phyloP scores from a whole-genome alignment of 495 filamentous ascomycete species.

The Thozetella sp. region DNA sequence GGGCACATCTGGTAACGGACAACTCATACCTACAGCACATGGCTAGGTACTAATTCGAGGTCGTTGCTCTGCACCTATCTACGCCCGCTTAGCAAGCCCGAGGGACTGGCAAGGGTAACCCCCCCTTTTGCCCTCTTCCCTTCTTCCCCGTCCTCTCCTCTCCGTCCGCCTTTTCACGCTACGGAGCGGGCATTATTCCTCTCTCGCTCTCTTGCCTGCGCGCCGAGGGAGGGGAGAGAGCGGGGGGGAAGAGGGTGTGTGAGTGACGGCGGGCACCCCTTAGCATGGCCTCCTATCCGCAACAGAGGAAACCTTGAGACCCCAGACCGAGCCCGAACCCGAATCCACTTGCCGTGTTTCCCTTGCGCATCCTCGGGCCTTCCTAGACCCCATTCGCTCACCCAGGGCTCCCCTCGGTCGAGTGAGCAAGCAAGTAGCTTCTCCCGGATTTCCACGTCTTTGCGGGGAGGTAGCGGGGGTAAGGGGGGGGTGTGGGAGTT shows the following conservation, averaged over 20 bases:
- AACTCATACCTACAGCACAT: neutral
- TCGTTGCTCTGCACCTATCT: no score
- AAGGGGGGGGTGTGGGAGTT: no score
- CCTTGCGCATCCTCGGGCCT: neutral
- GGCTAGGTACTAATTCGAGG: no score
- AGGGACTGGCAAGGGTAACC: no score
- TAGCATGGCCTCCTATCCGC: neutral
- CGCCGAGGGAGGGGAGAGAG: no score
- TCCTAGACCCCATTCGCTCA: neutral
- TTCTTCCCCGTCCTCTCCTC: no score
- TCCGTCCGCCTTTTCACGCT: no score
- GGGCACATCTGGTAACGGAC: neutral
- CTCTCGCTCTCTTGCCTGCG: no score
- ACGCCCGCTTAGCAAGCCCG: no score
- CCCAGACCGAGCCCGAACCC: neutral
- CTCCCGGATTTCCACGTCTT: slow-evolving; percentile 1
- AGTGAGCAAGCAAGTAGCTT: neutral
- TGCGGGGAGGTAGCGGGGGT: no score
- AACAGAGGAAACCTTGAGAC: neutral
- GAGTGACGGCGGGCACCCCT: neutral
- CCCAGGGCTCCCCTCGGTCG: neutral
- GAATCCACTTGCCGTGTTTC: neutral
- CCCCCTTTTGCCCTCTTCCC: no score
- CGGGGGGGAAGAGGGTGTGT: neutral
- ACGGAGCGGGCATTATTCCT: no score